Base-by-base conservation (phyloP, 768 basidiomycete species). In the Phaeotremella skinneri region DNA sequence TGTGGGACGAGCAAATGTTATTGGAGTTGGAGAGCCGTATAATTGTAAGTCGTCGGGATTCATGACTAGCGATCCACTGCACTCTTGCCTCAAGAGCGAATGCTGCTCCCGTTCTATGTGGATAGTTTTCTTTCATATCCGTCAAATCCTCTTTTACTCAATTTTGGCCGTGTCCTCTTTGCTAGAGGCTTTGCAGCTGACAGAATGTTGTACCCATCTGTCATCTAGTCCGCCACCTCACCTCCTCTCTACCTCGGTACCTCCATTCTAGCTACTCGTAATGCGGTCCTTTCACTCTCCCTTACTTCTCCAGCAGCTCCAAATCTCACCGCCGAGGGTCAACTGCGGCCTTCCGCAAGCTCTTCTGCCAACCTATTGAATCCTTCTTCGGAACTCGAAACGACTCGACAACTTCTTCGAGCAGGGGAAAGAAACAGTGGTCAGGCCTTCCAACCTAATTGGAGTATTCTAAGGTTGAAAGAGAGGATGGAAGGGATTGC, bases 21-120 rank as follows among this genome's bases (percentile, higher is more conserved):
- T 58, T 80, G 49, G 74, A 79, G 58, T 62, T 79, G 55, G 78
- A 80, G 55, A 70, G 75, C 9, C 66, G 76, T 31, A 78, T 80
- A 16, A 68, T 80, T 9, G 79, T 77, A 42, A 61, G 78, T 73
- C 21, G n/a, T 49, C 34, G 25, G 31, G 34, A 21, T 16, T n/a
- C 23, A 2, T 14, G 3, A 20, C 1, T 5, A n/a, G n/a, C 14
- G 4, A n/a, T 17, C 16, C 5, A 1, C 13, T 5, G 29, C 16
- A 6, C 13, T 21, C 49, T 14, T 25, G n/a, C n/a, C n/a, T n/a
- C n/a, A n/a, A n/a, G n/a, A n/a, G n/a, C n/a, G n/a, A n/a, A n/a
- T n/a, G n/a, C n/a, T n/a, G n/a, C n/a, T n/a, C n/a, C n/a, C n/a
- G n/a, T n/a, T n/a, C n/a, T n/a, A n/a, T n/a, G n/a, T n/a, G n/a